Conservation (phyloP, 192 early-diverging fungal genomes). For the Linnemannia schmuckeri region DNA sequence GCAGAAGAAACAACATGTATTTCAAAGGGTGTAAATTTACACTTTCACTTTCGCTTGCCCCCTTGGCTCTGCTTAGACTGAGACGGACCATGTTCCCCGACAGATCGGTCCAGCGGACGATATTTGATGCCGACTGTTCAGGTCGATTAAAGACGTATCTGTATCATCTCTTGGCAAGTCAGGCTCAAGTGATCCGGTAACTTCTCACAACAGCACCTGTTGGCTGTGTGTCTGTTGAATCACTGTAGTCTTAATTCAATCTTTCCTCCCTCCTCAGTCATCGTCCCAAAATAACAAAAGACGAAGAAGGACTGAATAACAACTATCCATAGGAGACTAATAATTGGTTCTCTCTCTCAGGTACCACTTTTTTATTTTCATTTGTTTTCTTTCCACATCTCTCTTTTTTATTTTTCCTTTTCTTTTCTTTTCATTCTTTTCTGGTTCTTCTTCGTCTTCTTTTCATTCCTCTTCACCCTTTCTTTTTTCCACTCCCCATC, state of each 20-base stretch:
- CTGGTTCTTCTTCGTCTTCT: neutral
- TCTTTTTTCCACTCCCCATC: neutral
- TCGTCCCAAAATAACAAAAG: neutral
- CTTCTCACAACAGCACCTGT: neutral
- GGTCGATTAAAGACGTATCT: neutral
- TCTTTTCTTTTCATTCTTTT: constrained; percentile 1
- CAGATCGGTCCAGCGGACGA: neutral
- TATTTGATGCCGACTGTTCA: neutral
- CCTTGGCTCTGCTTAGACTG: neutral
- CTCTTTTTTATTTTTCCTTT: neutral
- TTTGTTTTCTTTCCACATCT: constrained; percentile 3
- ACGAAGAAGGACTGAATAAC: neutral
- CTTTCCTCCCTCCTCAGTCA: neutral
- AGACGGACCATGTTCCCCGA: neutral
- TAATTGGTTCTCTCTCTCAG: neutral
- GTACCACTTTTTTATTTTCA: neutral
- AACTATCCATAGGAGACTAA: neutral
- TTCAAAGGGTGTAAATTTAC: neutral
- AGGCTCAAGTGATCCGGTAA: neutral
- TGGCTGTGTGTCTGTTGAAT: neutral
- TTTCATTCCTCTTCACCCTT: neutral
- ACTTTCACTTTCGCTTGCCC: too few species aligned
- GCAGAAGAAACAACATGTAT: neutral
- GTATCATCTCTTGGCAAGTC: neutral
- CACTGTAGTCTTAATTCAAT: neutral